Conservation (phyloP, 176 grass and related monocot genomes). For the Tillandsia leiboldiana region DNA sequence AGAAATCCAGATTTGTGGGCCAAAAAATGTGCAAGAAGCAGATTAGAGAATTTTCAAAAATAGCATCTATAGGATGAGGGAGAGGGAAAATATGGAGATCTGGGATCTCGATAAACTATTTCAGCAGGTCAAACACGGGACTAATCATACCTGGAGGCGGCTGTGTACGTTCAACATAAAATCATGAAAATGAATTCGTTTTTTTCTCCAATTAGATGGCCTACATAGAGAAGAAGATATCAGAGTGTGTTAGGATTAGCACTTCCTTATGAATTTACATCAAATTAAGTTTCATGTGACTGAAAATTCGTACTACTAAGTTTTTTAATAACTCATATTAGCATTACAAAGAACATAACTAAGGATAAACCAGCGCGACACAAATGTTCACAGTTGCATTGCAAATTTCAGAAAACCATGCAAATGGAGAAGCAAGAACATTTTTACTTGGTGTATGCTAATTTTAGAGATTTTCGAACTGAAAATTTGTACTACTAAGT, state of each 20-base stretch:
- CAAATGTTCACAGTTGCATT: too few relatives aligned
- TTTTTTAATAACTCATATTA: too few relatives aligned
- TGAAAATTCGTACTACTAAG: too few relatives aligned
- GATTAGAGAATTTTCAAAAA: not conserved
- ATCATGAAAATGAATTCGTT: constrained; percentile 87
- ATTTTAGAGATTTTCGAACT: too few relatives aligned
- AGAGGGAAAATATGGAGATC: not conserved
- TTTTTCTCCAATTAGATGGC: constrained; percentile 93
- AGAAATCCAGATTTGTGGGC: not conserved
- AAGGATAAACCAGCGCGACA: too few relatives aligned
- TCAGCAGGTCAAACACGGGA: not conserved
- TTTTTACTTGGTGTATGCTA: too few relatives aligned
- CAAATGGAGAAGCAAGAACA: too few relatives aligned
- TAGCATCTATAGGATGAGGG: not conserved
- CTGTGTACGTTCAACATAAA: constrained; percentile 98
- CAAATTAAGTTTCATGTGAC: too few relatives aligned
- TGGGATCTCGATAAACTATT: not conserved
- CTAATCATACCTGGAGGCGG: constrained; percentile 56
- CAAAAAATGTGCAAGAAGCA: not conserved
- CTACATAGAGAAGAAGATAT: constrained; percentile 35
- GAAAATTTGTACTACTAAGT: too few relatives aligned
- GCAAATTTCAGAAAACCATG: too few relatives aligned
- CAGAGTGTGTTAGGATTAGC: not conserved
- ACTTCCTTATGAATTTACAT: not conserved
- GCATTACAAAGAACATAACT: too few relatives aligned